A percentile compares a stretch with the other conserved stretches of the same genome.
Evolutionary conservation across 805 yeast genomes (phyloP).

Genomic region (Saccharomycopsis sp.): DNA sequence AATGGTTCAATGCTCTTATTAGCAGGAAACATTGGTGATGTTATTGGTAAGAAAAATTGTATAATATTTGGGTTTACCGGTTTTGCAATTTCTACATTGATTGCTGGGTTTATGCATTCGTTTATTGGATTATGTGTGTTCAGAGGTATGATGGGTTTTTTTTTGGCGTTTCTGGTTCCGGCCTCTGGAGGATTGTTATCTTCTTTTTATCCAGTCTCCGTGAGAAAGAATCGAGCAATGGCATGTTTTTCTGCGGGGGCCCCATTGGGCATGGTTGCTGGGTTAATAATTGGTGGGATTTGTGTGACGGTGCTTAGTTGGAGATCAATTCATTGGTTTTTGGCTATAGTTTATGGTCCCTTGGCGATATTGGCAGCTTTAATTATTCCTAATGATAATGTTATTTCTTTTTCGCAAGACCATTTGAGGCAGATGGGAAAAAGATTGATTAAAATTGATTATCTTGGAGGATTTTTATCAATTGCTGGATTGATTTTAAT

Average conservation of each 20-base stretch:
- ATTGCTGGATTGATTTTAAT: slow-evolving; percentile 35
- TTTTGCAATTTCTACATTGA: slow-evolving; percentile 30
- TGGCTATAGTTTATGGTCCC: slow-evolving; percentile 32
- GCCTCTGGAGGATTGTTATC: slow-evolving; percentile 43
- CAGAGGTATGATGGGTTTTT: slow-evolving; percentile 39
- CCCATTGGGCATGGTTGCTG: slow-evolving; percentile 40
- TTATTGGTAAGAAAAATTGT: slow-evolving; percentile 38
- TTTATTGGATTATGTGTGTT: slow-evolving; percentile 34
- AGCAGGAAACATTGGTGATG: slow-evolving; percentile 43
- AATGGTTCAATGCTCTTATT: slow-evolving; percentile 37
- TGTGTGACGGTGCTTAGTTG: slow-evolving; percentile 34
- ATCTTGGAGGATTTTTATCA: slow-evolving; percentile 37
- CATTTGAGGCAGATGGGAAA: slow-evolving; percentile 7
- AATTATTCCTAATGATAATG: slow-evolving; percentile 29
- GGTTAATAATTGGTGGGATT: slow-evolving; percentile 39
- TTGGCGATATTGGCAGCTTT: slow-evolving; percentile 26
- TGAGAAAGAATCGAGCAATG: slow-evolving; percentile 36
- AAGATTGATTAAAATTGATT: slow-evolving; percentile 31
- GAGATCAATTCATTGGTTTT: slow-evolving; percentile 37
- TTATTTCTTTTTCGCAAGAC: neutral
- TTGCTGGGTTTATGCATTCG: slow-evolving; percentile 33
- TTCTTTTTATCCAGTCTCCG: slow-evolving; percentile 33
- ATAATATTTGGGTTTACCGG: slow-evolving; percentile 30
- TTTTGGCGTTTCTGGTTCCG: slow-evolving; percentile 39
- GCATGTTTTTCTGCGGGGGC: slow-evolving; percentile 41